Conservation (phyloP, 2,329 filamentous ascomycete species). For the Aspergillus fumigatiaffinis region DNA sequence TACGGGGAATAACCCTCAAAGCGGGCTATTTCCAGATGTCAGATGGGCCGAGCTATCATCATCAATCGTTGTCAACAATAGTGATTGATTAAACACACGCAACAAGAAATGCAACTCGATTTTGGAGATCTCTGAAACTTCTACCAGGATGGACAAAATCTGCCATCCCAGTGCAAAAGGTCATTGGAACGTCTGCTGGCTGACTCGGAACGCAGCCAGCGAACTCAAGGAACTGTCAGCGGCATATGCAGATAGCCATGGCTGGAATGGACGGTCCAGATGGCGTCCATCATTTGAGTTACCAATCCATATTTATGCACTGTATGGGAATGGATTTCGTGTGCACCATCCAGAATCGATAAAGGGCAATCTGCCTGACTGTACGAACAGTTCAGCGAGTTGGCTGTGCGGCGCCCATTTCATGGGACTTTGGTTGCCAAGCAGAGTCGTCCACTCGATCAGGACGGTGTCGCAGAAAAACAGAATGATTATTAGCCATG, state of each 20-base stretch:
- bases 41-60: no score
- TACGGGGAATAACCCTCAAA: no score
- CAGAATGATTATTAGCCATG: conserved; percentile 67
- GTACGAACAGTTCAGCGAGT: conserved; percentile 58
- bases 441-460: no score
- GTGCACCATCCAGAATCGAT: conserved; percentile 54
- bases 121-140: no score
- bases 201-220: no score
- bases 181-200: conserved; percentile 49
- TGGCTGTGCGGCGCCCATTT: conserved; percentile 52
- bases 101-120: no score
- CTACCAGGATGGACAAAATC: conserved; percentile 51
- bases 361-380: conserved; percentile 53
- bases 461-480: conserved; percentile 40
- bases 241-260: neutral
- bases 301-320: conserved; percentile 64
- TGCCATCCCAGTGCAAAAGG: conserved; percentile 43
- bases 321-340: conserved; percentile 63
- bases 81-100: no score
- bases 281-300: conserved; percentile 56
- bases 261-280: conserved; percentile 47
- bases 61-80: no score
- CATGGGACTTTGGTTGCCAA: conserved; percentile 48
- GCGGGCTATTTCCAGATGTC: no score
- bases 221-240: neutral